Percentiles rank a stretch among this genome's conserved stretches.
Evolutionary conservation across 805 yeast species (phyloP).

Genomic region (Saccharomycopsis oosterbeekiorum): DNA sequence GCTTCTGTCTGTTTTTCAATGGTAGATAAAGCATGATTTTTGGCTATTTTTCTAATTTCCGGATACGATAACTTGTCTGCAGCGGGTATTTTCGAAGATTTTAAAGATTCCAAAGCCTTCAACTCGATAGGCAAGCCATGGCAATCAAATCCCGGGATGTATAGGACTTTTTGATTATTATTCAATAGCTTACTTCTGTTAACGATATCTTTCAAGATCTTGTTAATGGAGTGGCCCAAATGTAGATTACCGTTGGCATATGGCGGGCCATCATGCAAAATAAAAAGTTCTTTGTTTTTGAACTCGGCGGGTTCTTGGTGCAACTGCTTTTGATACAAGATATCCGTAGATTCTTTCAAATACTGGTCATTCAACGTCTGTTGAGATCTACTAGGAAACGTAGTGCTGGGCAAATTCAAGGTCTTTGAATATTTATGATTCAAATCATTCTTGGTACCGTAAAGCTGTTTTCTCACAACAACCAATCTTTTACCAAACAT

Average conservation of each 20-base stretch:
- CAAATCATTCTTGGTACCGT: slow-evolving; percentile 1
- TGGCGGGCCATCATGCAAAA: slow-evolving; percentile 96
- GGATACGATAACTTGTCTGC: not conserved
- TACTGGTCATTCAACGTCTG: slow-evolving; percentile 32
- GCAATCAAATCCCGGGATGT: slow-evolving; percentile 97
- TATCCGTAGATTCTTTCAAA: slow-evolving; percentile 42
- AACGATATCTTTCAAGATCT: slow-evolving; percentile 78
- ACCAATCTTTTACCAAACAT: not conserved
- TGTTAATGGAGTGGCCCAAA: slow-evolving; percentile 86
- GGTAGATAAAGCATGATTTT: slow-evolving; percentile 58
- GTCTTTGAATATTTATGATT: slow-evolving; percentile 39
- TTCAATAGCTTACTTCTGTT: slow-evolving; percentile 56
- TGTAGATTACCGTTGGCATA: slow-evolving; percentile 95
- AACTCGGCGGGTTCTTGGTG: slow-evolving; percentile 19
- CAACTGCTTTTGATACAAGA: slow-evolving; percentile 58
- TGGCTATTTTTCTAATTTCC: slow-evolving; percentile 57
- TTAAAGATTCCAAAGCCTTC: slow-evolving; percentile 54
- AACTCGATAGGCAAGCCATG: slow-evolving; percentile 96
- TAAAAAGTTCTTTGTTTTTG: slow-evolving; percentile 34
- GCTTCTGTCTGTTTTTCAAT: slow-evolving; percentile 51
- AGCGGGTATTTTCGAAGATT: slow-evolving; percentile 22
- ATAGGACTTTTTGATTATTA: slow-evolving; percentile 50
- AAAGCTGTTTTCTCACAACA: not conserved
- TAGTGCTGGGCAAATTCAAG: slow-evolving; percentile 56
- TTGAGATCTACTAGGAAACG: slow-evolving; percentile 53